These are phyloP conservation scores for Starmerella vaccinii DNA, from an alignment of 805 yeast species.

Conservation along the genomic window DNA sequence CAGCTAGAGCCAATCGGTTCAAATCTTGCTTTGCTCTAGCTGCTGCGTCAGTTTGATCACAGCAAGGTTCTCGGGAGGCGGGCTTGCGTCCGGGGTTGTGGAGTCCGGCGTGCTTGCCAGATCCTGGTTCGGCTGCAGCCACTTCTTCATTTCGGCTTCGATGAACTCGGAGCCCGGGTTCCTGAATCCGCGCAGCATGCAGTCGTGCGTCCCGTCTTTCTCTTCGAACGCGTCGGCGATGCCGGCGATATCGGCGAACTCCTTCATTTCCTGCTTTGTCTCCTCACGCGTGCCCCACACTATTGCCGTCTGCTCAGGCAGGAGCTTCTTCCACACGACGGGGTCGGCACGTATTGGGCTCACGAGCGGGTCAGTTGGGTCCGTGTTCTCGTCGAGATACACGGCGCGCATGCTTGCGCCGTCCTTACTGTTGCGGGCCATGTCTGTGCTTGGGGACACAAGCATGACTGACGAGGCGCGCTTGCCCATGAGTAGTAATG, in stretches of 20 bases:
- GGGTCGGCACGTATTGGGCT: constrained; percentile 17
- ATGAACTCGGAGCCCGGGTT: constrained; percentile 16
- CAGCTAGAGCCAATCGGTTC: neutral
- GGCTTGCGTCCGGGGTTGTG: neutral
- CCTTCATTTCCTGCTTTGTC: constrained; percentile 13
- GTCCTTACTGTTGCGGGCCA: constrained; percentile 8
- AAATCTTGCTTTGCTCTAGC: neutral
- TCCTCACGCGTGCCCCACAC: constrained; percentile 25
- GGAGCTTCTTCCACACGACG: constrained; percentile 12
- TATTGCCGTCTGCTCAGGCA: constrained; percentile 17
- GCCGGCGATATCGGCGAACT: constrained; percentile 14
- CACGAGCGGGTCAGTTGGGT: constrained; percentile 15
- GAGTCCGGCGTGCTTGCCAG: neutral
- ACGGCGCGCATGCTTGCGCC: constrained; percentile 16
- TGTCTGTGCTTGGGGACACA: constrained; percentile 22
- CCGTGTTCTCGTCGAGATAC: constrained; percentile 10
- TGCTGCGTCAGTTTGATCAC: neutral
- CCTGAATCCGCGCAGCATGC: constrained; percentile 20
- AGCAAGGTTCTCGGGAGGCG: neutral
- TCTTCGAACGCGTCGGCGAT: constrained; percentile 19
- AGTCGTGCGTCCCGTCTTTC: constrained; percentile 24
- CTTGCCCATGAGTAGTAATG: constrained; percentile 12
- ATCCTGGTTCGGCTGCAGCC: constrained; percentile 6
- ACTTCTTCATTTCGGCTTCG: neutral
- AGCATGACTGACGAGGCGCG: constrained; percentile 14